Base-by-base conservation (phyloP, 2,329 filamentous ascomycete species). In the Neospermospora avenae region DNA sequence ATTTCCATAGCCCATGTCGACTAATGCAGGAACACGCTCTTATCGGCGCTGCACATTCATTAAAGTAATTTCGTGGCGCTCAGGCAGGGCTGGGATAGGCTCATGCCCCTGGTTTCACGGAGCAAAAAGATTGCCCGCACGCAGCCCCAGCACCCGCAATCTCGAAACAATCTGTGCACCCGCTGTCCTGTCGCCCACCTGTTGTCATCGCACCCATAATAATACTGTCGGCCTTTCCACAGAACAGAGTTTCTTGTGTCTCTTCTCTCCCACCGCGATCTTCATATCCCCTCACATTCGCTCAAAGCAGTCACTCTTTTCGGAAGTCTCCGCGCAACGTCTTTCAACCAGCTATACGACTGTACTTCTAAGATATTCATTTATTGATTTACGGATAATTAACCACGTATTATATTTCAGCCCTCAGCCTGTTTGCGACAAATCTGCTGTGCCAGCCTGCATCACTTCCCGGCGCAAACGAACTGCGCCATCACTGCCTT, bases 261-360 rank as follows among this genome's bases (percentile, higher is more conserved):
- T 18, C 18, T 35, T 13, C 31, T 39, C 18, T 34, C 28, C 22
- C 22, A 6, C 25, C 53, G n/a, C n/a, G 11, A 20, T n/a, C 25
- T 31, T 34, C 53, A 28, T n/a, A 20, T 31, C 18, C 39, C 25
- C 35, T 45, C 53, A 22, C 39, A n/a, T 31, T 41, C 51, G 37
- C 51, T 41, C 51, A 42, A 42, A 54, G 51, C 37, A 54, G 51
- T 54, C 51, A 41, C 35, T 54, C 51, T 54, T 54, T 54, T 20
- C 6, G 51, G 24, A 54, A 54, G 35, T 35, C 34, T 37, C 13
- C 48, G 31, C 48, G 31, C 20, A 22, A 35, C 11, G 18, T 39
- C 34, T 41, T 25, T 22, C 34, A 11, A 8, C 28, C 39, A 35
- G 24, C 51, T 42, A 41, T 39, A 6, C 35, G 51, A 54, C 41